Base-by-base conservation (phyloP, 345 rosid genomes). In the Pistacia atlantica region DNA sequence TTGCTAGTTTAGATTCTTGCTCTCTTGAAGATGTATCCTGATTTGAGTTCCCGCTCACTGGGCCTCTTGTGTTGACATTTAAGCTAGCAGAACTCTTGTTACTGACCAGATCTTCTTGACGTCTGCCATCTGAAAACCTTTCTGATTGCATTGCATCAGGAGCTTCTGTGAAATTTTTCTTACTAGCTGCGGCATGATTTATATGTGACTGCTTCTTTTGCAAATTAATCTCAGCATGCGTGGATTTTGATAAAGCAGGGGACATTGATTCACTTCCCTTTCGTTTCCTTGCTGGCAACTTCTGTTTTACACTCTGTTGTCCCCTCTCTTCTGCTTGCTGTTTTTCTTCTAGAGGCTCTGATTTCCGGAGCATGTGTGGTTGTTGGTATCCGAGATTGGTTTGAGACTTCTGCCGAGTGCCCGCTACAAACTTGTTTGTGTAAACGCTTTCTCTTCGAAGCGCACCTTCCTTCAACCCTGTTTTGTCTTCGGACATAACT, bases 151-250 rank as follows among this genome's bases (percentile, higher is more conserved):
- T 35, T 69, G 52, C 56, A 70, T 75, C 80, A 49, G 58, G 74
- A 57, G 66, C 63, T 78, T 86, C 82, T 17, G 64, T 71, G 61
- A 77, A 72, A 66, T 51, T 80, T 78, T 78, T 86, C 83, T 72
- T 88, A 52, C 59, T 59, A 81, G 76, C 64, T 61, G 77, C 83
- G 52, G 73, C 68, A 76, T 87, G 87, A 59, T 73, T 82, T 78
- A 28, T 57, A 11, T 49, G 81, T 17, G 71, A 77, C 73, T 60
- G 60, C 83, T 79, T 86, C 58, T 62, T 86, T 71, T 84, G 84
- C 68, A 75, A 60, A 74, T 79, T 80, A 37, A 69, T 62, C 61
- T 65, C 68, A 64, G 67, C 79, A 51, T 69, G 72, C 75, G 60
- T 67, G 46, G 61, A 69, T 60, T 82, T 81, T 42, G 84, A 79